Percentiles rank a stretch among this genome's conserved stretches.
phyloP scores from a whole-genome alignment of 345 rosid species.

The Eucalyptus urophylla region DNA sequence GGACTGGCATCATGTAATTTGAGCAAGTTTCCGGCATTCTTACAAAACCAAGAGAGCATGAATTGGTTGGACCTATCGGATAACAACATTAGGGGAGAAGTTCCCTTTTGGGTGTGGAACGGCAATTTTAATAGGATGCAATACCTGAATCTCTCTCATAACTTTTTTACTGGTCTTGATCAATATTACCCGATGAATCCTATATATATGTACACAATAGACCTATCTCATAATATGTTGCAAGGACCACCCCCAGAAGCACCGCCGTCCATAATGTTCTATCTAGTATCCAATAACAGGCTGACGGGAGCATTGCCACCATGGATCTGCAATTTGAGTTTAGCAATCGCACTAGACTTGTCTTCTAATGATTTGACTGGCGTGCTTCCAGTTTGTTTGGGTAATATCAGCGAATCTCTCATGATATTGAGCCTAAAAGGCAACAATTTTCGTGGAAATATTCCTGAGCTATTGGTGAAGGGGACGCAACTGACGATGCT shows the following conservation, averaged over 20 bases:
- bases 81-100: neutral
- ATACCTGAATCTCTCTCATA: neutral
- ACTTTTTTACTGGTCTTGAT: neutral
- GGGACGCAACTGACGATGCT: rapidly evolving
- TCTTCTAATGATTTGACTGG: slow-evolving; percentile 9
- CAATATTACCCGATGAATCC: neutral
- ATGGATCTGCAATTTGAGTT: neutral
- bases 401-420: neutral
- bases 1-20: slow-evolving; percentile 5
- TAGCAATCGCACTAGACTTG: neutral
- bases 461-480: rapidly evolving
- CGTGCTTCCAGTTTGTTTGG: slow-evolving; percentile 5
- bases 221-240: neutral
- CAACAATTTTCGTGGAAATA: rapidly evolving
- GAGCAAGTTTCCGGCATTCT: neutral
- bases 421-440: neutral
- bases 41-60: neutral
- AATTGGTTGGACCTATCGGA: neutral
- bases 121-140: neutral
- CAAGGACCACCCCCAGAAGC: slow-evolving; percentile 2
- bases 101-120: slow-evolving; percentile 2
- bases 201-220: neutral
- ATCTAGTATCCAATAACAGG: neutral
- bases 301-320: neutral
- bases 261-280: neutral